Base-by-base conservation (phyloP, 768 basidiomycete species). In the Naganishia kalamii region DNA sequence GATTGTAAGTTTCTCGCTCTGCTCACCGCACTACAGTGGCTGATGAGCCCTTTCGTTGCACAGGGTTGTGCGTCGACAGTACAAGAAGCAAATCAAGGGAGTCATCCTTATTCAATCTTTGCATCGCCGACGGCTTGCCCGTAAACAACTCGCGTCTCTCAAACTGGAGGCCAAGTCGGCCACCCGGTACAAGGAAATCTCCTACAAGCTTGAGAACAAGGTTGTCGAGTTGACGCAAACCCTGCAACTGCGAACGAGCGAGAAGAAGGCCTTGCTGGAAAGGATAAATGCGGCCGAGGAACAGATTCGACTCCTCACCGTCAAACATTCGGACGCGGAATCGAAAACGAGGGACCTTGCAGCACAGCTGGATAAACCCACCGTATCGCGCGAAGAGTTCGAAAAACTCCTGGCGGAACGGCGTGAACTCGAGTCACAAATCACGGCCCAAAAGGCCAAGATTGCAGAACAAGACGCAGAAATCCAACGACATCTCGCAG, bases 191-290 rank as follows among this genome's bases (percentile, higher is more conserved):
- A 97, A 90, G 64, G 89, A 96, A 77, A 96, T 94, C 70, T 97
- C 94, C 0, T 98, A 98, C 75, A 86, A 85, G 70, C 83, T 99
- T 63, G 96, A 99, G 81, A 99, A 98, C 83, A 99, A 98, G 80
- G 96, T 99, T 47, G 91, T 99, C 65, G 94, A 98, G 76, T 87
- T 99, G 68, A 98, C 96, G 0, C 96, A 99, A 76, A 86, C 81
- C 17, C 84, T 99, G 13, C 96, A 97, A 78, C 87, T 84, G 73
- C 87, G 94, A 50, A 92, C 87, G 2, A 84, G 85, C 65, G 94
- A 99, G 81, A 92, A 89, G 81, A 93, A 90, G 79, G 87, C 86
- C 61, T 81, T 98, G 47, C 86, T 88, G 69, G 80, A 79, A n/a
- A 85, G 86, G 71, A 82, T 98, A 49, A 77, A 80, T 23, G 85